phyloP scores from a whole-genome alignment of 1,284 basidiomycete species.

The Violaceomyces palustris region DNA sequence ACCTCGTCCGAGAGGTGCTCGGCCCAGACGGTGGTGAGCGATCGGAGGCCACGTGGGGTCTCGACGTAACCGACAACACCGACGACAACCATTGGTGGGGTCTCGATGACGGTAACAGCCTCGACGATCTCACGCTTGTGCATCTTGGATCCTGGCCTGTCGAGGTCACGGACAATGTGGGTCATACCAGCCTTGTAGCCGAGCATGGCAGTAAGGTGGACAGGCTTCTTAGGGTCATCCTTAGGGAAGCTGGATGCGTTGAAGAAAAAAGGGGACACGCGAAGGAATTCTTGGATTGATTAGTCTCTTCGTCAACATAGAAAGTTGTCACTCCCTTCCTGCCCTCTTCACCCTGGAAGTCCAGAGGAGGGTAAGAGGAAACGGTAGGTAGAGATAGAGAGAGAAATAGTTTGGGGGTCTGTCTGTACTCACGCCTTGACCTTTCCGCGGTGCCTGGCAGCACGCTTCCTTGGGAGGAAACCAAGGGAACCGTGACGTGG shows the following conservation, averaged over 20 bases:
- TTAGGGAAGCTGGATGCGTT: slow-evolving; percentile 53
- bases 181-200: slow-evolving; percentile 99
- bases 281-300: no score
- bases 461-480: slow-evolving; percentile 53
- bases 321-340: no score
- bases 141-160: slow-evolving; percentile 79
- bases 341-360: no score
- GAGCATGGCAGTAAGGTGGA: slow-evolving; percentile 96
- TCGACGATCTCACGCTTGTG: slow-evolving; percentile 82
- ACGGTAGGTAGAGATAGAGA: no score
- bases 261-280: no score
- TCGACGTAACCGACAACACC: slow-evolving; percentile 99
- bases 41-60: slow-evolving; percentile 96
- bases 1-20: slow-evolving; percentile 72
- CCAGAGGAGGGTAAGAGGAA: no score
- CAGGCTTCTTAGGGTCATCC: slow-evolving; percentile 99
- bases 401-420: no score
- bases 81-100: slow-evolving; percentile 92
- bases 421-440: slow-evolving; percentile 38
- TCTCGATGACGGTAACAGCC: slow-evolving; percentile 93
- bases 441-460: slow-evolving; percentile 52
- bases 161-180: slow-evolving; percentile 97
- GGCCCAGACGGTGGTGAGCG: slow-evolving; percentile 65
- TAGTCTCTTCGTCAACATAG: no score
- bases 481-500: slow-evolving; percentile 52